Percentiles rank a stretch among this genome's conserved stretches.
Evolutionary conservation across 805 yeast species (phyloP).

Genomic region (Kazachstania martiniae): DNA sequence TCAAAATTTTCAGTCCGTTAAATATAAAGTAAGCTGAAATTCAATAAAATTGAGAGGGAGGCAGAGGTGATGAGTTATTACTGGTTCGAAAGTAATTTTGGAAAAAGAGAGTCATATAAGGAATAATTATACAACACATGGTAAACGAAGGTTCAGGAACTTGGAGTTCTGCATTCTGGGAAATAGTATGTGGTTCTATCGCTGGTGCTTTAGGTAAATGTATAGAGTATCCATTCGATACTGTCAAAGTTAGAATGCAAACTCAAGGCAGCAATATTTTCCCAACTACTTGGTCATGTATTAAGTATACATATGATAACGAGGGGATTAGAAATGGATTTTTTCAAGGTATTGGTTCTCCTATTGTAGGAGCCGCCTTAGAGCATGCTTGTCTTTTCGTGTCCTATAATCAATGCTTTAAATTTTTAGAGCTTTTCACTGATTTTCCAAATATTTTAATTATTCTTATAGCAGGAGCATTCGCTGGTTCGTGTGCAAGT

Average conservation of each 20-base stretch:
- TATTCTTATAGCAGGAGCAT: slow-evolving; percentile 60
- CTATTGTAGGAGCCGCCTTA: slow-evolving; percentile 80
- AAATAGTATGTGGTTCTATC: slow-evolving; percentile 30
- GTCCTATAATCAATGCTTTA: slow-evolving; percentile 42
- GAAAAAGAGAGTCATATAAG: no score
- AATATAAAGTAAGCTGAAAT: no score
- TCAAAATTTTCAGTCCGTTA: no score
- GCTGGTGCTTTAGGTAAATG: slow-evolving; percentile 79
- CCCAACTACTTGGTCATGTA: slow-evolving; percentile 54
- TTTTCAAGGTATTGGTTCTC: slow-evolving; percentile 69
- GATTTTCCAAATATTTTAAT: slow-evolving; percentile 30
- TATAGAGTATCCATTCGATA: slow-evolving; percentile 88
- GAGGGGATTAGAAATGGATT: slow-evolving; percentile 71
- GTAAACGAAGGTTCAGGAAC: no score
- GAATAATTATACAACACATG: no score
- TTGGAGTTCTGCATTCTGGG: slow-evolving; percentile 23
- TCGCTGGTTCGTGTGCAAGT: slow-evolving; percentile 75
- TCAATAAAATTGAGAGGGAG: no score
- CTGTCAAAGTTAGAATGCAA: slow-evolving; percentile 79
- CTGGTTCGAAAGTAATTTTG: no score
- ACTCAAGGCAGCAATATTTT: slow-evolving; percentile 55
- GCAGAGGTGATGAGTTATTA: no score
- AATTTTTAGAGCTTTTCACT: slow-evolving; percentile 23
- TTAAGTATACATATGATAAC: slow-evolving; percentile 43
- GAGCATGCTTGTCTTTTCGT: slow-evolving; percentile 78